phyloP scores from a whole-genome alignment of 257 asterid genomes.

The Phtheirospermum japonicum region DNA sequence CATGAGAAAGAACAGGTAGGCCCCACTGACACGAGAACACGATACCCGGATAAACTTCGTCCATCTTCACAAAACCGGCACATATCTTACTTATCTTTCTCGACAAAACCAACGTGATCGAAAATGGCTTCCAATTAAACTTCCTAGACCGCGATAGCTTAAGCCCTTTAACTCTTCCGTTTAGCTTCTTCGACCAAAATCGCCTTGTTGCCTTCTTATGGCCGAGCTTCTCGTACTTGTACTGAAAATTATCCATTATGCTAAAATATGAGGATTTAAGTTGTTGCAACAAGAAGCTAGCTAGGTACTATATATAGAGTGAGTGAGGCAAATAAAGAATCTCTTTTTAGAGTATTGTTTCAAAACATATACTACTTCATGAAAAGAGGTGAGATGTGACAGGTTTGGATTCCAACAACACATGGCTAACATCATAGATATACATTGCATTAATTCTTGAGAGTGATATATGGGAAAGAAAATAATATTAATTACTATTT shows the following conservation, averaged over 20 bases:
- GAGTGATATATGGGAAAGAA: slow-evolving; percentile 10
- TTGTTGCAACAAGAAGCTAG: neutral
- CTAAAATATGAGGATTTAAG: neutral
- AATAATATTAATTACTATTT: neutral
- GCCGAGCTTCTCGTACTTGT: slow-evolving; percentile 47
- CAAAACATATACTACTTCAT: slow-evolving; percentile 27
- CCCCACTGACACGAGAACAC: slow-evolving; percentile 69
- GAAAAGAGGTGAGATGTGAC: slow-evolving; percentile 34
- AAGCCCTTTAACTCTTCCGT: slow-evolving; percentile 52
- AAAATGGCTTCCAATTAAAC: slow-evolving; percentile 75
- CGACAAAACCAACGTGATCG: slow-evolving; percentile 42
- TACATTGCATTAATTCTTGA: slow-evolving; percentile 25
- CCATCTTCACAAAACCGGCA: slow-evolving; percentile 46
- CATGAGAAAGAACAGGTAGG: slow-evolving; percentile 63
- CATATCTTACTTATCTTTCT: slow-evolving; percentile 46
- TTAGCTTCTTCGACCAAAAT: slow-evolving; percentile 27
- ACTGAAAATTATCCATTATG: slow-evolving; percentile 1
- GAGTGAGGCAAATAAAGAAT: slow-evolving; percentile 37
- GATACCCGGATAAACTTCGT: slow-evolving; percentile 48
- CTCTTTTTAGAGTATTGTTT: slow-evolving; percentile 16
- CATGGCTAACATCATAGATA: slow-evolving; percentile 51
- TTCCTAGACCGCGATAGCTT: slow-evolving; percentile 44
- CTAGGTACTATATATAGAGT: neutral
- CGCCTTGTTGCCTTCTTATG: slow-evolving; percentile 37
- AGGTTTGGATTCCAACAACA: slow-evolving; percentile 38